Percentiles rank a stretch among this genome's conserved stretches.
Conservation (phyloP, 495 filamentous ascomycete genomes). For the Lasiosphaeris hirsuta region DNA sequence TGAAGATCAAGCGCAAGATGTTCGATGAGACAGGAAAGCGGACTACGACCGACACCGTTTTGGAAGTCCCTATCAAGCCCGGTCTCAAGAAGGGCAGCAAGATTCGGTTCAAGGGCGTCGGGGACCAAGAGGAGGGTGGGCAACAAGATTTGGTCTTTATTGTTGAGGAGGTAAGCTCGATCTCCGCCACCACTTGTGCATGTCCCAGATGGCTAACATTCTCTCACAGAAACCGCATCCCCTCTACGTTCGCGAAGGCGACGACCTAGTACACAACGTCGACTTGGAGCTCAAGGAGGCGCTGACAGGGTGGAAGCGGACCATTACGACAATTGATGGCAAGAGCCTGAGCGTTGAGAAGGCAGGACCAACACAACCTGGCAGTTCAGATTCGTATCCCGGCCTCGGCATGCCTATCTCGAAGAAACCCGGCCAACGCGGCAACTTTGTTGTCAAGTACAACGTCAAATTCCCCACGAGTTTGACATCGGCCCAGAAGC, state of each 20-base stretch:
- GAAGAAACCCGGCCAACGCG: slow-evolving; percentile 78
- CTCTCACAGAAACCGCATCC: slow-evolving; percentile 71
- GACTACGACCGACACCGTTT: slow-evolving; percentile 78
- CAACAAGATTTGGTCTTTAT: slow-evolving; percentile 95
- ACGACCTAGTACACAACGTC: slow-evolving; percentile 74
- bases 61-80: slow-evolving; percentile 92
- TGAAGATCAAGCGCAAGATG: slow-evolving; percentile 94
- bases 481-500: slow-evolving; percentile 73
- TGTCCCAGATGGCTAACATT: neutral
- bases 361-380: slow-evolving; percentile 79
- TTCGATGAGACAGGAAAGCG: slow-evolving; percentile 84
- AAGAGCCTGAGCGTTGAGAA: slow-evolving; percentile 74
- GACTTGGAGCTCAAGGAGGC: slow-evolving; percentile 91
- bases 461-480: slow-evolving; percentile 85
- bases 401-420: slow-evolving; percentile 85
- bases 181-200: neutral
- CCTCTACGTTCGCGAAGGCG: slow-evolving; percentile 76
- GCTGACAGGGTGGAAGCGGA: slow-evolving; percentile 89
- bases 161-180: slow-evolving; percentile 74
- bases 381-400: slow-evolving; percentile 76
- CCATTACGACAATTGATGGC: slow-evolving; percentile 89
- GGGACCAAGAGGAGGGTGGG: slow-evolving; percentile 96
- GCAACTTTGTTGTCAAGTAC: slow-evolving; percentile 84
- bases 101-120: slow-evolving; percentile 94
- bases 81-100: slow-evolving; percentile 94